Evolutionary conservation across 495 filamentous ascomycete genomes (phyloP).

Genomic region (Antarctomyces pellizariae): DNA sequence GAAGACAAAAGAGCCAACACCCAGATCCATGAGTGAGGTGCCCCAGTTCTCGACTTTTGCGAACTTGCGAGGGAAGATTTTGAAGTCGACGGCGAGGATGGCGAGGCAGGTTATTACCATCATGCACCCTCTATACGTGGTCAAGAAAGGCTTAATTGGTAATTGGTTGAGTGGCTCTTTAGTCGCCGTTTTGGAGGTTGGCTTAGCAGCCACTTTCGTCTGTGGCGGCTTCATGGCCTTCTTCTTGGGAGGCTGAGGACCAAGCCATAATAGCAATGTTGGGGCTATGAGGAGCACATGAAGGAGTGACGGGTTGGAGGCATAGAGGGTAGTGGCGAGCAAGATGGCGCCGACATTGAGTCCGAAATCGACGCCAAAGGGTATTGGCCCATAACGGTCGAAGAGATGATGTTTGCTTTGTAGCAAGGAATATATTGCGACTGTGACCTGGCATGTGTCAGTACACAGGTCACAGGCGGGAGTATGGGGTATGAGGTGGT

Average conservation of each 20-base stretch:
- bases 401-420: conserved; percentile 80
- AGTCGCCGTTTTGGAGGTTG: conserved; percentile 17
- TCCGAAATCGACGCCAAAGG: conserved; percentile 57
- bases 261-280: conserved; percentile 32
- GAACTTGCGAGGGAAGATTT: conserved; percentile 75
- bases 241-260: conserved; percentile 25
- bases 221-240: conserved; percentile 12
- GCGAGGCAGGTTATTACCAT: conserved; percentile 79
- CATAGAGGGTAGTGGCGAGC: conserved; percentile 72
- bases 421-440: conserved; percentile 71
- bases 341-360: conserved; percentile 65
- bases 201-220: conserved; percentile 31
- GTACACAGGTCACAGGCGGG: too few relatives aligned
- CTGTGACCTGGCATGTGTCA: conserved; percentile 34
- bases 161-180: conserved; percentile 24
- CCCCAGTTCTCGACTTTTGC: conserved; percentile 98
- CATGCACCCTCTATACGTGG: conserved; percentile 75
- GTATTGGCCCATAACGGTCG: conserved; percentile 39
- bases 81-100: conserved; percentile 95
- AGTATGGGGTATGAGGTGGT: background rate
- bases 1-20: conserved; percentile 94
- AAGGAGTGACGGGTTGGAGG: conserved; percentile 47
- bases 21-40: conserved; percentile 93
- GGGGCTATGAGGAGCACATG: conserved; percentile 52
- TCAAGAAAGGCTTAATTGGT: conserved; percentile 75